phyloP scores from a whole-genome alignment of 2,329 filamentous ascomycete species.

The Pestalotiopsis sp. region DNA sequence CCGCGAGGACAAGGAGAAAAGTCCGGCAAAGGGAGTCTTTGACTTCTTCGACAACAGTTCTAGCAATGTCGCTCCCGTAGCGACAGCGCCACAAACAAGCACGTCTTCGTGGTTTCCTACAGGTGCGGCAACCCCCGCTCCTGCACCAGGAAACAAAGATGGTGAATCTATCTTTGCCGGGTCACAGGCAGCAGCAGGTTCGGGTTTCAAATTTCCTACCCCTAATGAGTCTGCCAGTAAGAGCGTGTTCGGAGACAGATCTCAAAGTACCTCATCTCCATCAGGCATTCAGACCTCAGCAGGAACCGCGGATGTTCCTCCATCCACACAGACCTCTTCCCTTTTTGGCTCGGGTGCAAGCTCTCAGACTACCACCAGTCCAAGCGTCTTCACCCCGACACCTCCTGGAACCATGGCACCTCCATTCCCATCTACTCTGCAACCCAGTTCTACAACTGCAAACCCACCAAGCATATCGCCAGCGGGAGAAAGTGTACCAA shows the following conservation, averaged over 20 bases:
- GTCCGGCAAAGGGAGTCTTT: conserved; percentile 15
- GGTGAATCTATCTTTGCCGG: conserved; percentile 10
- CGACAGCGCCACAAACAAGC: background rate
- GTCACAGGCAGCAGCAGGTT: conserved; percentile 9
- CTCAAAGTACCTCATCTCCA: background rate
- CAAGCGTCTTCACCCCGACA: background rate
- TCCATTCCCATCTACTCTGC: background rate
- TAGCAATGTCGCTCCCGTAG: conserved; percentile 3
- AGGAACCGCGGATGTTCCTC: background rate
- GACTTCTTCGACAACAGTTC: conserved; percentile 15
- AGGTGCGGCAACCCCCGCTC: conserved; percentile 2
- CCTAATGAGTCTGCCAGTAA: background rate
- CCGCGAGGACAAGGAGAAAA: background rate
- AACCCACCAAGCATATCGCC: background rate
- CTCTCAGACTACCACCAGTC: background rate
- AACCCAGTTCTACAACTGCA: background rate
- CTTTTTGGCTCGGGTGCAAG: background rate
- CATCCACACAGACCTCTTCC: background rate
- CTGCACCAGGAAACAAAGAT: conserved; percentile 14
- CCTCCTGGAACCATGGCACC: background rate
- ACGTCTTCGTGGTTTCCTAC: conserved; percentile 15
- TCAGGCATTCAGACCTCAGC: background rate
- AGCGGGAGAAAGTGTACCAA: background rate
- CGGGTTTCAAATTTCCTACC: conserved; percentile 8
- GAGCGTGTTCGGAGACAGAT: background rate